phyloP scores from a whole-genome alignment of 331 rosid species.

The Malus hybrid region DNA sequence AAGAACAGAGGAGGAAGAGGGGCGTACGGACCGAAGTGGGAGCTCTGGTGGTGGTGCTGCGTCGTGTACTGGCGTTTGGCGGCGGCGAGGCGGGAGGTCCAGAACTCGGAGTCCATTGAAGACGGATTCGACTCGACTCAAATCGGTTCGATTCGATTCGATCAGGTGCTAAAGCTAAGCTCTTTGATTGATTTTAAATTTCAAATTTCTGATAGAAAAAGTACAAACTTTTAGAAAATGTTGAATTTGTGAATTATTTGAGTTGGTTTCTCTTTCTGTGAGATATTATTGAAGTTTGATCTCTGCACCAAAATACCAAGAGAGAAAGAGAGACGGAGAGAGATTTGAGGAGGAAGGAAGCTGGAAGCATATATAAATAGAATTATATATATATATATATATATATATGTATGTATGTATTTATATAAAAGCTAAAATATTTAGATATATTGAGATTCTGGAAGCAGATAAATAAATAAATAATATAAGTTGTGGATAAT shows the following conservation, averaged over 20 bases:
- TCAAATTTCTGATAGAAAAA: background rate
- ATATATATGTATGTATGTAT: no score
- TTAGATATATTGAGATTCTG: background rate
- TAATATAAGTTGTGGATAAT: background rate
- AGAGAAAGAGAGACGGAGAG: background rate
- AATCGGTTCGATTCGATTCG: background rate
- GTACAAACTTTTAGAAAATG: no score
- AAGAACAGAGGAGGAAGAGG: background rate
- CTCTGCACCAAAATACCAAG: background rate
- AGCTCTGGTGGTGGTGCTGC: slow-evolving; percentile 68
- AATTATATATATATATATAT: background rate
- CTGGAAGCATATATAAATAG: background rate
- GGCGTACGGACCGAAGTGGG: slow-evolving; percentile 51
- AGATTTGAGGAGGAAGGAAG: background rate
- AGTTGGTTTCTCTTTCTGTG: background rate
- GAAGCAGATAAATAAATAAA: background rate
- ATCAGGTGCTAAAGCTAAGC: background rate
- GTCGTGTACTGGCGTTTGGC: slow-evolving; percentile 75
- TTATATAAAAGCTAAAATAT: no score
- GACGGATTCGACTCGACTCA: slow-evolving; percentile 8
- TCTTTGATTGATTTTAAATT: background rate
- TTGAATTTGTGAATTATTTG: background rate
- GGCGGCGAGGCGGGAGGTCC: slow-evolving; percentile 90
- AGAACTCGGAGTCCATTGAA: slow-evolving; percentile 88
- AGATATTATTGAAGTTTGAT: background rate